Conservation (phyloP, 495 filamentous ascomycete species). For the Aspergillus leporis region DNA sequence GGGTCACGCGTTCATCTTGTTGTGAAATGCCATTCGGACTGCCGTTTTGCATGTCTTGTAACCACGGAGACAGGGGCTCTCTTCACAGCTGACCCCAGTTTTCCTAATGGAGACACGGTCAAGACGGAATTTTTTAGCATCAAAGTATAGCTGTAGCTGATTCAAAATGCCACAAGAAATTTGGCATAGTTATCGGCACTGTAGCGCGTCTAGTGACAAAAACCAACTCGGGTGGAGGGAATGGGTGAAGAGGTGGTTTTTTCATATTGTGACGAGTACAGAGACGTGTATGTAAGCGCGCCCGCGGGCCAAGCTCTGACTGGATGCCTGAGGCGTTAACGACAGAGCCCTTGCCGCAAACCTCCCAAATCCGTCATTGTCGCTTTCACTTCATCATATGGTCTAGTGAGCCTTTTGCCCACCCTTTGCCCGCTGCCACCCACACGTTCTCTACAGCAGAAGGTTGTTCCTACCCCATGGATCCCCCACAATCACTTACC, state of each 20-base stretch:
- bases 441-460: slow-evolving; percentile 31
- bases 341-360: slow-evolving; percentile 25
- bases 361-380: slow-evolving; percentile 36
- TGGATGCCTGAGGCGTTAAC: slow-evolving; percentile 22
- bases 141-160: slow-evolving; percentile 58
- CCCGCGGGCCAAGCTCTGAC: slow-evolving; percentile 19
- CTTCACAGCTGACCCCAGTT: slow-evolving; percentile 58
- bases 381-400: slow-evolving; percentile 28
- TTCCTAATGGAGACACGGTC: slow-evolving; percentile 67
- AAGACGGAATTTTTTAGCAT: slow-evolving; percentile 61
- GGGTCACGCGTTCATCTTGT: slow-evolving; percentile 48
- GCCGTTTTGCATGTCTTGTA: slow-evolving; percentile 62
- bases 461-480: slow-evolving; percentile 26
- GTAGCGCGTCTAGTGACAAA: slow-evolving; percentile 39
- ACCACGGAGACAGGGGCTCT: slow-evolving; percentile 51
- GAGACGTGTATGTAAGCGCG: slow-evolving; percentile 36
- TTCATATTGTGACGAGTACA: slow-evolving; percentile 32
- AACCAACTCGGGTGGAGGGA: slow-evolving; percentile 34
- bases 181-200: slow-evolving; percentile 60
- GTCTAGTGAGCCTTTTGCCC: slow-evolving; percentile 19
- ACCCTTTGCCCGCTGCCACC: slow-evolving; percentile 23
- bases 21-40: slow-evolving; percentile 47
- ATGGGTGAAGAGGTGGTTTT: slow-evolving; percentile 49
- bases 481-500: not conserved
- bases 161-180: slow-evolving; percentile 54